phyloP scores from a whole-genome alignment of 805 yeast genomes.

The Cyberlindnera japonica region DNA sequence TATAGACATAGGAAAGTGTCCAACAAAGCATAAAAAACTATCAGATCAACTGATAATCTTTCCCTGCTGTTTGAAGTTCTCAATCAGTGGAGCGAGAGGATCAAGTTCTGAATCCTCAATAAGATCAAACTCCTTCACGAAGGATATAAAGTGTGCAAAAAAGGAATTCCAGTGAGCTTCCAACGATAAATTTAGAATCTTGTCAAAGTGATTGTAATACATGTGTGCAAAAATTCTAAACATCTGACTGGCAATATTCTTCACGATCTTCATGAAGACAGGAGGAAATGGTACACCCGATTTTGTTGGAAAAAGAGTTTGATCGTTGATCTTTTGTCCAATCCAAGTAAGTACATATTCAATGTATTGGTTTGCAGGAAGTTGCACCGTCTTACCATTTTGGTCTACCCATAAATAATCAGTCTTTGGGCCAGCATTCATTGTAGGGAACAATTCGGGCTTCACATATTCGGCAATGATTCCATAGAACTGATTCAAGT shows the following conservation, averaged over 20 bases:
- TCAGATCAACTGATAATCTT: constrained; percentile 45
- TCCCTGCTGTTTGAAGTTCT: constrained; percentile 79
- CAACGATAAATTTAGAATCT: constrained; percentile 80
- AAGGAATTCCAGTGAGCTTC: constrained; percentile 99
- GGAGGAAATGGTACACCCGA: constrained; percentile 88
- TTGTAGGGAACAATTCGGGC: constrained; percentile 83
- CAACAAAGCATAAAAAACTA: too few relatives aligned
- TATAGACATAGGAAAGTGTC: neutral
- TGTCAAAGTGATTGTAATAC: constrained; percentile 92
- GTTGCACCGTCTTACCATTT: constrained; percentile 72
- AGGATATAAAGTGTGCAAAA: constrained; percentile 89
- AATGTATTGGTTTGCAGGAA: constrained; percentile 91
- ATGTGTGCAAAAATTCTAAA: constrained; percentile 94
- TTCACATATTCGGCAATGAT: constrained; percentile 89
- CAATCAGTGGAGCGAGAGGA: constrained; percentile 76
- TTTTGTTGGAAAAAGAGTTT: constrained; percentile 85
- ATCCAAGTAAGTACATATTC: constrained; percentile 92
- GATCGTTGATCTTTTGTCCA: constrained; percentile 82
- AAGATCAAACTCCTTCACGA: constrained; percentile 77
- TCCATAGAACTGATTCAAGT: constrained; percentile 83
- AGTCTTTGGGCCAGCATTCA: constrained; percentile 93
- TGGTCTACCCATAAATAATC: constrained; percentile 90
- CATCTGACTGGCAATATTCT: constrained; percentile 86
- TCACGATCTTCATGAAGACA: constrained; percentile 74
- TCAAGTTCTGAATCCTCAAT: constrained; percentile 75